Base-by-base conservation (phyloP, 441 rosid species). In the Aleurites moluccanus region DNA sequence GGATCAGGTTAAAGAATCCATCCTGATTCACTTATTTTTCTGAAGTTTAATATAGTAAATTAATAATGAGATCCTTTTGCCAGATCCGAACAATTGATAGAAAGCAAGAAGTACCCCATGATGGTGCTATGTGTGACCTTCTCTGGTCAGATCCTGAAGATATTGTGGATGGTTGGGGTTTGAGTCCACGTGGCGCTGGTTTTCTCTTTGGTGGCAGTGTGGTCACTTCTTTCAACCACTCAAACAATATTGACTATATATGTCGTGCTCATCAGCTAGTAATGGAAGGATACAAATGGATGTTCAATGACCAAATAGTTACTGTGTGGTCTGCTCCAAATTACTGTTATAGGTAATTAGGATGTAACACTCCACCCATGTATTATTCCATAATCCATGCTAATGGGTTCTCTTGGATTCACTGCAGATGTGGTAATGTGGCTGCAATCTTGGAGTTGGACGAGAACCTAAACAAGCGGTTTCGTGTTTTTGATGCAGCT, bases 321-420 rank as follows among this genome's bases (percentile, higher is more conserved):
- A 94, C 97, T 3, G 97, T 94, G 52, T 94, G 98, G 97, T 92
- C 97, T 0, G 98, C 98, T 71, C 98, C 98, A 70, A 94, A 94
- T 85, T 94, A 92, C 82, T 94, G 97, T 78, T 92, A 94, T 82
- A 91, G 97, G 98, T 94, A 79, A 16, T 72, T 56, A 72, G n/a
- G 75, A 53, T 61, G 20, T 27, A 16, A 45, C 60, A 35, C 68
- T 64, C 45, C 28, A 44, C 63, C 69, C 49, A 53, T 71, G 64
- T 27, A 75, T 49, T 77, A 62, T 57, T 55, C 47, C n/a, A 23
- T 44, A 44, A 10, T 44, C 3, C 47, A 10, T 21, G 52, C 59
- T 70, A 14, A 59, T 55, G 63, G 16, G 28, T 15, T 11, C 56
- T n/a, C 23, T 45, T 30, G 74, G 77, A 80, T 80, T 67, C 77